Base-by-base conservation (phyloP, 2,329 filamentous ascomycete genomes). In the Paraconiothyrium brasiliense region DNA sequence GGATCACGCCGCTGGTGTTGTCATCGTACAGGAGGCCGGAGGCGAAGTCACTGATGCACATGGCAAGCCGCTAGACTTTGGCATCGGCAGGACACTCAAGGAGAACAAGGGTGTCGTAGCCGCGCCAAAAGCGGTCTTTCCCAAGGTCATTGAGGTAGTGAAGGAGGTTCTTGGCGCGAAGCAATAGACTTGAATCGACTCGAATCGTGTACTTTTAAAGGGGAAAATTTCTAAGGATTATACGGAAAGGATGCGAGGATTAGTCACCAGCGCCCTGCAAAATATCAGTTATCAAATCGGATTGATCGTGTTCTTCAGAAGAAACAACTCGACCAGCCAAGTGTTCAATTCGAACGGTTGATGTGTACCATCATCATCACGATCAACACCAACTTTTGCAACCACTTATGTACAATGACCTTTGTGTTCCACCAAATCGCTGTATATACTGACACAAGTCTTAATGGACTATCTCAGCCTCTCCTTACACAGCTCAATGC, bases 41-140 rank as follows among this genome's bases (percentile, higher is more conserved):
- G 96, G 95, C 52, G 84, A 91, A 73, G 94, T 99, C 57, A 96
- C 93, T 1, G 96, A 99, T 80, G 90, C 93, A 44, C 85, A 90
- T 64, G 95, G 96, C 71, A 92, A 92, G 76, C 85, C 88, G 63
- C 84, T 99, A 61, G 91, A 99, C 79, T 99, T 99, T 79, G 88
- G 89, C 72, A 86, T 89, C 59, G 95, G 95, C 54, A 86, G 95
- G 76, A 98, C 94, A 43, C 84, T 99, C 71, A 89, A 88, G 71
- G 88, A 89, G 73, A 99, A 99, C 82, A 97, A 94, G 85, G 95
- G 96, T 44, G 92, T 99, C 32, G 89, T 99, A 67, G 95, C 94
- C 37, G 93, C 94, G 35, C 92, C 94, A 1, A 88, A 85, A 67
- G 87, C 86, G 37, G 86, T 95, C 30, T 93, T 98, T 76, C 84